Conservation (phyloP, 441 rosid genomes). For the Dalechampia spathulata region DNA sequence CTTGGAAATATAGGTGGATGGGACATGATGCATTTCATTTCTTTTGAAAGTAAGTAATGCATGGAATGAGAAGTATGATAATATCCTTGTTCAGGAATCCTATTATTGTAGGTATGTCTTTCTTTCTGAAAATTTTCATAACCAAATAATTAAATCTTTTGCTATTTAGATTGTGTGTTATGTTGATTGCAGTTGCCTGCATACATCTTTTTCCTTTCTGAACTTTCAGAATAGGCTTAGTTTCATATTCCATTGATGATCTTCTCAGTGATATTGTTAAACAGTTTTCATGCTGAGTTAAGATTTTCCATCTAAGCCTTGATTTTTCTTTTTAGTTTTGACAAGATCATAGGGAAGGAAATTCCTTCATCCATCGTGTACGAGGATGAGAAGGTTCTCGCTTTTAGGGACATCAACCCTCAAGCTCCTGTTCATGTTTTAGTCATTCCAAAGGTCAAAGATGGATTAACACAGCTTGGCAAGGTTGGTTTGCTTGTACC, state of each 20-base stretch:
- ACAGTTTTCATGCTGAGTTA: neutral
- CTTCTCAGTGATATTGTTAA: neutral
- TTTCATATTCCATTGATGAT: neutral
- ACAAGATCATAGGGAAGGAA: slow-evolving; percentile 84
- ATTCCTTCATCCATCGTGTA: slow-evolving; percentile 78
- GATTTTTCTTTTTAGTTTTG: slow-evolving; percentile 37
- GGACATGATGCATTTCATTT: neutral
- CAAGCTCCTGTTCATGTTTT: slow-evolving; percentile 93
- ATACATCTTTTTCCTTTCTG: neutral
- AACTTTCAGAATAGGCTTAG: neutral
- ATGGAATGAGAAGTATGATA: neutral
- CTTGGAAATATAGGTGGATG: neutral
- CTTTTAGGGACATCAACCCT: slow-evolving; percentile 69
- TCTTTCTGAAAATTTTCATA: too few species aligned
- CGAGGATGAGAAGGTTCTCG: slow-evolving; percentile 86
- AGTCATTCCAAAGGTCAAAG: slow-evolving; percentile 75
- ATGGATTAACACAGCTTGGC: slow-evolving; percentile 69
- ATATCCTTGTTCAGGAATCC: too few species aligned
- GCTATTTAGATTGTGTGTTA: neutral
- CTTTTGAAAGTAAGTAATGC: neutral
- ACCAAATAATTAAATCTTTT: too few species aligned
- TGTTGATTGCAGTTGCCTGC: neutral
- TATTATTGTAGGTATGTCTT: too few species aligned
- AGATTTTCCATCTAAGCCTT: neutral
- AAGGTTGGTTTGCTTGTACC: slow-evolving; percentile 33